A percentile compares a stretch with the other conserved stretches of the same genome.
Conservation (phyloP, 208 protist genomes). For the Trypanosomatidae sp. region DNA sequence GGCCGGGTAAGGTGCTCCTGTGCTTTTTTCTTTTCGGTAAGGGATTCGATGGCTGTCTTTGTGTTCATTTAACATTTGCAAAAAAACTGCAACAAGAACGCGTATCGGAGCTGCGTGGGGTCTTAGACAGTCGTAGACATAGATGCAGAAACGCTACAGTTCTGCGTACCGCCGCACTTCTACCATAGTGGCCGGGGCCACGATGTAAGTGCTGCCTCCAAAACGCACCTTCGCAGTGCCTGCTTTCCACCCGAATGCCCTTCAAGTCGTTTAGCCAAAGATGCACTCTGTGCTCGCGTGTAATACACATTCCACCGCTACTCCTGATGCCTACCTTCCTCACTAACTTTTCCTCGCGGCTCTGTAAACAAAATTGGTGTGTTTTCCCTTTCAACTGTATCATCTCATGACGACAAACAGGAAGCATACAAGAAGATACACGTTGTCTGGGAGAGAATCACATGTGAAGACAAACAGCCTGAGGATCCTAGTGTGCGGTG, state of each 20-base stretch:
- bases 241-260: neutral
- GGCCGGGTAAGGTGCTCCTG: constrained; percentile 62
- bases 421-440: neutral
- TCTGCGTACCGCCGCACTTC: neutral
- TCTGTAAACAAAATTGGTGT: neutral
- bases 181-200: neutral
- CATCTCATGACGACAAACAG: neutral
- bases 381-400: neutral
- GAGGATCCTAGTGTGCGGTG: neutral
- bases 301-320: neutral
- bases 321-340: neutral
- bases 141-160: neutral
- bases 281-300: neutral
- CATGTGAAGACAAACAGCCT: neutral
- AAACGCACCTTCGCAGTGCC: neutral
- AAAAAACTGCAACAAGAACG: constrained; percentile 5
- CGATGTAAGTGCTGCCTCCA: neutral
- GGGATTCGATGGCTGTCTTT: constrained; percentile 14
- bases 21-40: constrained; percentile 1
- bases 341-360: neutral
- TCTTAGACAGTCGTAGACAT: neutral
- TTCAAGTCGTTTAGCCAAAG: neutral
- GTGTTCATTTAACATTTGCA: constrained; percentile 4
- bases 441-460: constrained; percentile 1
- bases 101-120: neutral